Evolutionary conservation across 1,284 basidiomycete species (phyloP).

Genomic region (Inonotus hispidus): DNA sequence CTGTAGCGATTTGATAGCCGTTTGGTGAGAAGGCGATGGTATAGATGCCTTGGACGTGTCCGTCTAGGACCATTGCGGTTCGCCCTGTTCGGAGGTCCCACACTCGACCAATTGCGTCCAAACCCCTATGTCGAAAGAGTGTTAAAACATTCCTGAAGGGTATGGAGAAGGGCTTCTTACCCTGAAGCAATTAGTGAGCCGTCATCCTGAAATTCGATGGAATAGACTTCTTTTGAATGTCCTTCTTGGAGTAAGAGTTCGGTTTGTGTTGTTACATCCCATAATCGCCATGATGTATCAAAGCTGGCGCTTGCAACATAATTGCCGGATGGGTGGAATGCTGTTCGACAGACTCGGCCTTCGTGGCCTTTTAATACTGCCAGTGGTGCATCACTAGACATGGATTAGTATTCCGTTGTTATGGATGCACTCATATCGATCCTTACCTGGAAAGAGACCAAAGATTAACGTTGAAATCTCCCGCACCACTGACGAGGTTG

Average conservation of each 20-base stretch:
- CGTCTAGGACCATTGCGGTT: conserved; percentile 97
- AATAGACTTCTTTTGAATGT: conserved; percentile 95
- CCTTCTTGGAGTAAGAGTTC: conserved; percentile 93
- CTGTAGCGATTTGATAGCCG: conserved; percentile 97
- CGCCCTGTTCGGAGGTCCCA: conserved; percentile 96
- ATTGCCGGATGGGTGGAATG: conserved; percentile 92
- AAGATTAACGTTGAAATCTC: conserved; percentile 79
- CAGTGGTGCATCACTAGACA: conserved; percentile 67
- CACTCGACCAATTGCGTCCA: conserved; percentile 94
- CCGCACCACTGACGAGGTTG: conserved; percentile 90
- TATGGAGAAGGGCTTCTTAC: conserved; percentile 38
- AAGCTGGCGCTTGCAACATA: conserved; percentile 95
- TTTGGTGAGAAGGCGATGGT: conserved; percentile 93
- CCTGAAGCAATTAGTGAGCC: conserved; percentile 91
- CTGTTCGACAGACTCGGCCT: conserved; percentile 87
- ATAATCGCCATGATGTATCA: conserved; percentile 97
- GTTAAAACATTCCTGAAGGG: not conserved
- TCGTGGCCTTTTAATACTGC: conserved; percentile 84
- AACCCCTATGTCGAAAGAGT: conserved; percentile 51
- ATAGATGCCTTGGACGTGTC: conserved; percentile 93
- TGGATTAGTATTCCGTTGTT: conserved; percentile 3
- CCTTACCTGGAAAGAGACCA: conserved; percentile 84
- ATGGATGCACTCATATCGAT: not conserved
- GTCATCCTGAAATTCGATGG: conserved; percentile 93
- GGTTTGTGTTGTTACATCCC: conserved; percentile 81